A percentile compares a stretch with the other conserved stretches of the same genome.
phyloP scores from a whole-genome alignment of 352 stramenopile genomes.

The Pythium sp. region DNA sequence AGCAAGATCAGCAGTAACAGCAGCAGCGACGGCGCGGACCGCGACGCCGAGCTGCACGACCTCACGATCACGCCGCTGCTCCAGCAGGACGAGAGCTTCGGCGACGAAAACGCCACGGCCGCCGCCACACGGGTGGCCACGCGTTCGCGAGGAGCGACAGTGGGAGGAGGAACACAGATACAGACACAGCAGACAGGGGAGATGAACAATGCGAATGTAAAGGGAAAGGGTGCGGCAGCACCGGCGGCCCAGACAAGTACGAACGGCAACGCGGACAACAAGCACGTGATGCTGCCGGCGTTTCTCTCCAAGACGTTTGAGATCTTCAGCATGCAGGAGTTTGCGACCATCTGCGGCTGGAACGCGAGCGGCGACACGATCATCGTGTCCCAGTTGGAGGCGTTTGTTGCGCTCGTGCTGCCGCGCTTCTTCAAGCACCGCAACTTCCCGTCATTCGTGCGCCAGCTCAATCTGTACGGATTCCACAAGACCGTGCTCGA shows the following conservation, averaged over 20 bases:
- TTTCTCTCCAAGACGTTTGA: conserved; percentile 94
- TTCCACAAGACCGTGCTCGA: conserved; percentile 93
- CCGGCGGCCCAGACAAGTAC: neutral
- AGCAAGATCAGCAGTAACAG: neutral
- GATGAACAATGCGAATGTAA: neutral
- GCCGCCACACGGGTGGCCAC: conserved; percentile 1
- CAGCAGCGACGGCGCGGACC: conserved; percentile 3
- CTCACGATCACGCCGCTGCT: conserved; percentile 17
- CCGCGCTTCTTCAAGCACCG: conserved; percentile 91
- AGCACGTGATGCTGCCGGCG: conserved; percentile 83
- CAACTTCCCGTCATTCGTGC: conserved; percentile 93
- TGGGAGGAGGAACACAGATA: neutral
- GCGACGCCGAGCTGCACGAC: conserved; percentile 14
- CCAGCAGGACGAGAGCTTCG: neutral
- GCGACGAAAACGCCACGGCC: neutral
- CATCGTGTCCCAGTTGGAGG: conserved; percentile 87
- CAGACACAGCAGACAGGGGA: neutral
- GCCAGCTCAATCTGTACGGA: conserved; percentile 93
- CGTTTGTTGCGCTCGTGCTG: conserved; percentile 83
- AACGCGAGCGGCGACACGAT: conserved; percentile 90
- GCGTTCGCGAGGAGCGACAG: conserved; percentile 5
- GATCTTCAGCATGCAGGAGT: conserved; percentile 90
- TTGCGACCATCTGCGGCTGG: conserved; percentile 87
- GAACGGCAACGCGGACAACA: conserved; percentile 32
- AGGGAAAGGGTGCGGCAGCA: conserved; percentile 12